Evolutionary conservation across 352 stramenopile genomes (phyloP), one percentile per base, ranked within the genome.

Genomic region (Phytophthora nicotianae): DNA sequence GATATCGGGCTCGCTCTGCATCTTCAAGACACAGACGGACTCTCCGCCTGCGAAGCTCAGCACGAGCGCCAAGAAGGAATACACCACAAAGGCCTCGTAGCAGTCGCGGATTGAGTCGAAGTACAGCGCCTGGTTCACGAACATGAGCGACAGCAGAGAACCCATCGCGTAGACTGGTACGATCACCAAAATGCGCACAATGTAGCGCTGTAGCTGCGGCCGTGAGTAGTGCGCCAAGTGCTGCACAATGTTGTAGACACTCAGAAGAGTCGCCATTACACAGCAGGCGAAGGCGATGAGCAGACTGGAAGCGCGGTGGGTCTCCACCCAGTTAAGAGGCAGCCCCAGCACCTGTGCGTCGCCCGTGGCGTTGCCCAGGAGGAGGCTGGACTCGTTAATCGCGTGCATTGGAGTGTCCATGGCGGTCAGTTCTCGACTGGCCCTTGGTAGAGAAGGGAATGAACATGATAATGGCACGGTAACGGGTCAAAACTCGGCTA

Each of bases 1-100:
- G 52, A 97, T 83, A 35, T 92, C 80, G 0, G 82, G 72, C 51
- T 96, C 83, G 52, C 81, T 74, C 56, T 95, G 89, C 81, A 97
- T 97, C 63, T 95, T 92, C 33, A 90, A 62, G 24, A 96, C 84
- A 56, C 89, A 97, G 23, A 92, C 89, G 37, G 77, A 93, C 63
- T 98, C 90, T 17, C 91, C 91, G 20, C 91, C 86, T 16, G 81
- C 77, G 62, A 93, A 97, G 49, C 88, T 93, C 1, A 98, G 78
- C 52, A 98, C 89, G 8, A 97, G 75, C 37, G 91, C 90, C 4
- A 97, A 65, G 67, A 98, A 98, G 24, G 74, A 93, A 66, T 97
- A 97, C 26, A 98, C 86, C 17, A 97, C 91, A 56, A 97, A 97
- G 1, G 92, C 91, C 60, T 98, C 92, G 70, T 97, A 97, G 55